phyloP scores from a whole-genome alignment of 2,329 filamentous ascomycete genomes.

The Cercospora brassicicola region DNA sequence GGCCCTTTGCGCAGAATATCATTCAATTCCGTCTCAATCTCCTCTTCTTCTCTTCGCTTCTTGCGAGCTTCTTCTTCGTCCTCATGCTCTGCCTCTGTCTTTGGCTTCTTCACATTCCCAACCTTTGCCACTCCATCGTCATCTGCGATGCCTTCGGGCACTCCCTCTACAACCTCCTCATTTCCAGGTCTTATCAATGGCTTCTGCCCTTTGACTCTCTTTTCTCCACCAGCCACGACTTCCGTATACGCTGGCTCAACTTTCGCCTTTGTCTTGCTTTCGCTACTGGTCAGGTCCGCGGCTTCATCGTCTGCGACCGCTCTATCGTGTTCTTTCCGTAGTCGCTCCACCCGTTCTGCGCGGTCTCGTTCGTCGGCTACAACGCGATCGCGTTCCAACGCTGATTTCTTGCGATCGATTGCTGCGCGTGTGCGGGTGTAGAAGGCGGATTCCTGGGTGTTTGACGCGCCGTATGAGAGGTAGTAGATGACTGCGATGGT shows the following conservation, averaged over 20 bases:
- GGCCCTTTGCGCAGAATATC: conserved; percentile 79
- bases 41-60: conserved; percentile 58
- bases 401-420: conserved; percentile 51
- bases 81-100: conserved; percentile 24
- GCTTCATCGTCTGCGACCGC: conserved; percentile 24
- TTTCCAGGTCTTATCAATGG: conserved; percentile 43
- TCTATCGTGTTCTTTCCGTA: conserved; percentile 38
- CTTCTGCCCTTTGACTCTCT: conserved; percentile 55
- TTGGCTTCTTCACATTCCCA: conserved; percentile 42
- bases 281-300: conserved; percentile 31
- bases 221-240: conserved; percentile 57
- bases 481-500: conserved; percentile 69
- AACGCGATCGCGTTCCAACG: conserved; percentile 35
- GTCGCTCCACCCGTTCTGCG: conserved; percentile 32
- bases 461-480: conserved; percentile 63
- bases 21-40: conserved; percentile 71
- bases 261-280: not conserved
- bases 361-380: conserved; percentile 34
- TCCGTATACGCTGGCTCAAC: conserved; percentile 43
- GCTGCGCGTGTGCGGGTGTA: conserved; percentile 57
- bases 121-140: conserved; percentile 49
- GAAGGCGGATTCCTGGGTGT: conserved; percentile 56
- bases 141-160: conserved; percentile 37
- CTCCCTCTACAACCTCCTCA: conserved; percentile 37
- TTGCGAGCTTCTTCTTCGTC: conserved; percentile 45